Evolutionary conservation across 305 asterid genomes (phyloP).

Genomic region (Ajuga reptans): DNA sequence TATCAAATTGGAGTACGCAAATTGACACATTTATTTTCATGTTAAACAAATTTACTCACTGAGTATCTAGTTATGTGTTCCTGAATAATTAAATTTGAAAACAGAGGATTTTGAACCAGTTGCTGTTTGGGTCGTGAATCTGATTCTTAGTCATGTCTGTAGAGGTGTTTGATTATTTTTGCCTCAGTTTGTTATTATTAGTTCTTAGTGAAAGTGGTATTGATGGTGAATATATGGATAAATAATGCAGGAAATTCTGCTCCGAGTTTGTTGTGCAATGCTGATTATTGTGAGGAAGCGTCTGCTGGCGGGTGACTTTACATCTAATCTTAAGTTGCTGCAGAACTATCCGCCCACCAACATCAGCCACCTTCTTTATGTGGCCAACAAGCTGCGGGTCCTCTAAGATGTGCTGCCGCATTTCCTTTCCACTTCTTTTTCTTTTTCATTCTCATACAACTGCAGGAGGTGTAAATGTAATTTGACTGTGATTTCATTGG

Average conservation of each 20-base stretch:
- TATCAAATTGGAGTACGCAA: not conserved
- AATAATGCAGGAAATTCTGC: conserved; percentile 68
- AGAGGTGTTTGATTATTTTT: too few relatives aligned
- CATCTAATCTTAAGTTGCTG: conserved; percentile 80
- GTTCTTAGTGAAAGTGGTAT: too few relatives aligned
- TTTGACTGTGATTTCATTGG: too few relatives aligned
- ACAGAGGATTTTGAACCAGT: too few relatives aligned
- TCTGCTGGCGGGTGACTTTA: conserved; percentile 87
- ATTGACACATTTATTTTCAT: not conserved
- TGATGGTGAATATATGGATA: not conserved
- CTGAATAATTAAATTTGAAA: too few relatives aligned
- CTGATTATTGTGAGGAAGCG: conserved; percentile 77
- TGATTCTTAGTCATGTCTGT: too few relatives aligned
- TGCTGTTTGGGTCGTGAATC: too few relatives aligned
- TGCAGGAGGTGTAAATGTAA: conserved; percentile 33
- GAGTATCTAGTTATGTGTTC: not conserved
- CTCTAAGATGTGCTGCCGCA: conserved; percentile 11
- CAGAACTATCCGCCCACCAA: conserved; percentile 80
- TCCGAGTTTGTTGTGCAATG: conserved; percentile 88
- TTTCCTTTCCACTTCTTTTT: conserved; percentile 4
- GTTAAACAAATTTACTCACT: not conserved
- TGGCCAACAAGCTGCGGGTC: conserved; percentile 68
- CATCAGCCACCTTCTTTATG: conserved; percentile 84
- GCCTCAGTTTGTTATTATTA: too few relatives aligned
- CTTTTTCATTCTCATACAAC: conserved; percentile 21